phyloP scores from a whole-genome alignment of 306 rosid genomes.

The Cucurbita ficifolia region DNA sequence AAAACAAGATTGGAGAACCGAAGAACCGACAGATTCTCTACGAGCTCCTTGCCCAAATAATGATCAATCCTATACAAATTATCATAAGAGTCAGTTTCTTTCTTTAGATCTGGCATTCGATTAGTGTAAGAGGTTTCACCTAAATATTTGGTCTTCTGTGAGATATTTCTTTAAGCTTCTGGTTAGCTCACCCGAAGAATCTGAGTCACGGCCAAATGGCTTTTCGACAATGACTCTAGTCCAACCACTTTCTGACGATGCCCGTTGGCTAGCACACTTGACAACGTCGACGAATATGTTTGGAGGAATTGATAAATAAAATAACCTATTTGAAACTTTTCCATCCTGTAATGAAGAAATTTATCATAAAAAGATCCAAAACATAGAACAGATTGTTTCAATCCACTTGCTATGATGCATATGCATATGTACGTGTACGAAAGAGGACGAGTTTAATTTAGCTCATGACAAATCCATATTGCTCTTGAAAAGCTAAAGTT shows the following conservation, averaged over 20 bases:
- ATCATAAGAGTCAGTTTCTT: conserved; percentile 9
- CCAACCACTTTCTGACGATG: conserved; percentile 85
- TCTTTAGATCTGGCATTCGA: conserved; percentile 1
- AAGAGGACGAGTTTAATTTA: neutral
- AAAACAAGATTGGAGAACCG: conserved; percentile 95
- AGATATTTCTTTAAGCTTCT: conserved; percentile 68
- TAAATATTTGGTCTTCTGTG: conserved; percentile 84
- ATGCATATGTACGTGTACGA: neutral
- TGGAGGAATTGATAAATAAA: conserved; percentile 85
- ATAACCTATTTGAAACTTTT: conserved; percentile 61
- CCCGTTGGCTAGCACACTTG: conserved; percentile 60
- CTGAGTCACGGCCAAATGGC: conserved; percentile 88
- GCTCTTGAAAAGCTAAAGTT: neutral
- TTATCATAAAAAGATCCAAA: conserved; percentile 1
- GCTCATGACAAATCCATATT: neutral
- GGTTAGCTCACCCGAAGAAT: conserved; percentile 73
- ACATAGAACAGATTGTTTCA: neutral
- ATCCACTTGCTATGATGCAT: neutral
- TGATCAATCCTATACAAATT: conserved; percentile 68
- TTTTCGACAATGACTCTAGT: conserved; percentile 92
- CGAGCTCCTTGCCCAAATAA: conserved; percentile 97
- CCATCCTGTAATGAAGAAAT: conserved; percentile 44
- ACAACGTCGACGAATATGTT: conserved; percentile 82
- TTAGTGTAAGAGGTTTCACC: conserved; percentile 24
- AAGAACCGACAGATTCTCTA: conserved; percentile 92